phyloP scores from a whole-genome alignment of 495 filamentous ascomycete species.

The Neurospora discreta region DNA sequence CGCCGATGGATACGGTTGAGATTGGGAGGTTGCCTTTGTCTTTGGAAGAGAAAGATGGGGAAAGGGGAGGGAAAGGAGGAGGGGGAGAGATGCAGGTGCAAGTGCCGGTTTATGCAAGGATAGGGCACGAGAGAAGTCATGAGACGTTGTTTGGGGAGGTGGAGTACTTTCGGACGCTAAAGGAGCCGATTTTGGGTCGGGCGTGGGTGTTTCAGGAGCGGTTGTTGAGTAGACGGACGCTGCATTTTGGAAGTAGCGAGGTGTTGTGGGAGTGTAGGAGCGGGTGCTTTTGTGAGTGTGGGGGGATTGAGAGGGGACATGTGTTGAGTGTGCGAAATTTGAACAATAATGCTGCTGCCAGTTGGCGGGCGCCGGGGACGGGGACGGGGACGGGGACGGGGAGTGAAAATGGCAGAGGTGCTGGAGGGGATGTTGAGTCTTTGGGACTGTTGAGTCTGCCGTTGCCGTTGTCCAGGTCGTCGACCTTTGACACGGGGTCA shows the following conservation, averaged over 20 bases:
- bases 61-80: too few species aligned
- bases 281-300: slow-evolving; percentile 18
- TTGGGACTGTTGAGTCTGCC: not conserved
- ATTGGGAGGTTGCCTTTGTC: not conserved
- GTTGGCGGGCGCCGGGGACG: not conserved
- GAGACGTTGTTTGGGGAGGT: slow-evolving; percentile 10
- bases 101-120: not conserved
- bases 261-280: slow-evolving; percentile 24
- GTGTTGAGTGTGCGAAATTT: slow-evolving; percentile 5
- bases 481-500: not conserved
- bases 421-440: not conserved
- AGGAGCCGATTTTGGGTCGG: slow-evolving; percentile 10
- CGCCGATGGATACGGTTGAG: slow-evolving; percentile 9
- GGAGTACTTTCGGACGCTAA: slow-evolving; percentile 4
- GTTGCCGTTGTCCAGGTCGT: not conserved
- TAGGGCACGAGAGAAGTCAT: slow-evolving; percentile 9
- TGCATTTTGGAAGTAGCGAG: slow-evolving; percentile 18
- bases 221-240: slow-evolving; percentile 15
- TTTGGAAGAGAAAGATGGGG: not conserved
- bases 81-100: not conserved
- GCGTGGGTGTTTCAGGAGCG: slow-evolving; percentile 29
- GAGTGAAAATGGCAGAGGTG: not conserved
- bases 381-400: not conserved
- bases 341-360: not conserved
- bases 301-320: slow-evolving; percentile 4